Conservation (phyloP, 306 rosid genomes). For the Urtica urens region DNA sequence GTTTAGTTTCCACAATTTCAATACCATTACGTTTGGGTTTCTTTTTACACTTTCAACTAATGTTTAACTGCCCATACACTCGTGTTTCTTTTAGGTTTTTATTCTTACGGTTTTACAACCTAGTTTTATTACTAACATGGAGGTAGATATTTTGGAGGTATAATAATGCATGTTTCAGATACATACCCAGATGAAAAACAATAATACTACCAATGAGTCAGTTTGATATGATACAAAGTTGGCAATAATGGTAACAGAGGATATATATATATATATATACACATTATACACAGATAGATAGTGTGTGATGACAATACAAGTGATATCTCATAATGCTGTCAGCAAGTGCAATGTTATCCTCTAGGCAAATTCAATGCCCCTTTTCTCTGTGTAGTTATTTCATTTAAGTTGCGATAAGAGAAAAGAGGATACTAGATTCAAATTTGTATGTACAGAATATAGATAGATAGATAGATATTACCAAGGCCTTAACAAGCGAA, state of each 20-base stretch:
- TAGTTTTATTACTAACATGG: constrained; percentile 9
- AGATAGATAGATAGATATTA: too few species aligned
- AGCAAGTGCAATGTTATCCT: background rate
- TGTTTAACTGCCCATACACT: background rate
- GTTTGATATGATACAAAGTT: background rate
- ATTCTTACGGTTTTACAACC: background rate
- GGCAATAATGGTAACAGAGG: constrained; percentile 9
- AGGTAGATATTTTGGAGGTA: background rate
- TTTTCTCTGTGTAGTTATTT: background rate
- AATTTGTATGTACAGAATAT: too few species aligned
- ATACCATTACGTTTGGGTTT: too few species aligned
- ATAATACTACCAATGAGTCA: background rate
- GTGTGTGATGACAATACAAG: constrained; percentile 8
- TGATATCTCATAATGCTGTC: constrained; percentile 2
- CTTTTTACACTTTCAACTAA: too few species aligned
- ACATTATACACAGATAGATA: too few species aligned
- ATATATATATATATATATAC: too few species aligned
- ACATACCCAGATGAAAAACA: background rate
- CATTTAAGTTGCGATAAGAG: too few species aligned
- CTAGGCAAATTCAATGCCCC: background rate
- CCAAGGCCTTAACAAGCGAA: background rate
- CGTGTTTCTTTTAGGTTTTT: background rate
- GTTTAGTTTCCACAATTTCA: too few species aligned
- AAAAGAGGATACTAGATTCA: too few species aligned
- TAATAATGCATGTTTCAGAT: background rate